Evolutionary conservation across 495 filamentous ascomycete genomes (phyloP).

Genomic region (Cladorrhinum samala): DNA sequence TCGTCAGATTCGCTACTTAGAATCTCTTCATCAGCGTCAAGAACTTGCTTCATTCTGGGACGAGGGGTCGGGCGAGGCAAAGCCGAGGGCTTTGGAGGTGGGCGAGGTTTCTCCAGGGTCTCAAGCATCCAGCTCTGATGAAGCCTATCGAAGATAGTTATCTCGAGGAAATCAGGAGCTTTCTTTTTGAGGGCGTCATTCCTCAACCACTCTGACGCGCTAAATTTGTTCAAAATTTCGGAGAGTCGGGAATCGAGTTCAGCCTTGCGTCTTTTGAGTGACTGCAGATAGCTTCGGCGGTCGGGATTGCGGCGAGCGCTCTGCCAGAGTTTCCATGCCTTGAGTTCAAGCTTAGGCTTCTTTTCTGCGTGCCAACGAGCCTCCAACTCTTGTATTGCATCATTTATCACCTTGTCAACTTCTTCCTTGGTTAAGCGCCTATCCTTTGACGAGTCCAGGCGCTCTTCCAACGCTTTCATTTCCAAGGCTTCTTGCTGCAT

Average conservation of each 20-base stretch:
- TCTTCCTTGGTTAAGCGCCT: constrained; percentile 38
- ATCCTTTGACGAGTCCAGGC: neutral
- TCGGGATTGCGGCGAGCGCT: constrained; percentile 28
- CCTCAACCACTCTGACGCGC: constrained; percentile 43
- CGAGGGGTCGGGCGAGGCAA: constrained; percentile 23
- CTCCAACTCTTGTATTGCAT: constrained; percentile 47
- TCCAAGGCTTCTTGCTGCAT: constrained; percentile 49
- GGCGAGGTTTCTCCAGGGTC: constrained; percentile 41
- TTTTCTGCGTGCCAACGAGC: constrained; percentile 51
- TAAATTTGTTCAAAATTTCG: constrained; percentile 46
- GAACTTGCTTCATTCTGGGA: constrained; percentile 13
- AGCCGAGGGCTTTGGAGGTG: constrained; percentile 42
- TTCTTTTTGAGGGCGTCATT: constrained; percentile 42
- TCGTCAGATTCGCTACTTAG: constrained; percentile 42
- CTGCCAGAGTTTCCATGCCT: constrained; percentile 59
- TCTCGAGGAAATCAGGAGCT: constrained; percentile 49
- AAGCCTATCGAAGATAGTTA: constrained; percentile 54
- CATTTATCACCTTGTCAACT: constrained; percentile 45
- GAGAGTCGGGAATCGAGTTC: constrained; percentile 43
- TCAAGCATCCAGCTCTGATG: constrained; percentile 48
- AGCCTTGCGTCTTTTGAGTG: constrained; percentile 7
- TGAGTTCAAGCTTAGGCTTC: constrained; percentile 45
- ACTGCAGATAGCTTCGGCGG: constrained; percentile 19
- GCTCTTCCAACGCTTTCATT: constrained; percentile 9
- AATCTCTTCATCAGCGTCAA: constrained; percentile 37